Evolutionary conservation across 129 eudicot species (phyloP).

Genomic region (Flaveria linearis): DNA sequence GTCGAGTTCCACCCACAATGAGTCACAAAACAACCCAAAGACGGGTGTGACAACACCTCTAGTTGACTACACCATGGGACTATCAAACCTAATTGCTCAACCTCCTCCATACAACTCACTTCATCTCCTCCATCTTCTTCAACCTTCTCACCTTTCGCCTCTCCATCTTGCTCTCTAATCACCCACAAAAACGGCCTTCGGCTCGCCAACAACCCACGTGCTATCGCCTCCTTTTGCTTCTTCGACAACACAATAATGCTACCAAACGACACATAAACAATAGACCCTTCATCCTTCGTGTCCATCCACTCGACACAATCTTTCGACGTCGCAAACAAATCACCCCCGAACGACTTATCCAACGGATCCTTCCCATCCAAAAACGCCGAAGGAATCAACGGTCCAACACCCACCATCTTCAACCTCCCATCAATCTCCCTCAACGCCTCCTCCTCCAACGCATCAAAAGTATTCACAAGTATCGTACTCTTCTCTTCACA

Average conservation of each 20-base stretch:
- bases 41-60: conserved; percentile 42
- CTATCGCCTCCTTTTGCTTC: conserved; percentile 53
- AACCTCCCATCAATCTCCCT: conserved; percentile 23
- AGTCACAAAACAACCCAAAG: conserved; percentile 63
- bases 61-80: conserved; percentile 57
- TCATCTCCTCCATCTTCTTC: conserved; percentile 17
- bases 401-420: conserved; percentile 38
- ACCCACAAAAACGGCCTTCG: conserved; percentile 57
- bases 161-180: conserved; percentile 39
- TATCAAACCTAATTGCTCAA: conserved; percentile 35
- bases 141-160: conserved; percentile 26
- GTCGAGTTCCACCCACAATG: conserved; percentile 80
- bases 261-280: conserved; percentile 60
- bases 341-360: conserved; percentile 46
- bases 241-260: conserved; percentile 44
- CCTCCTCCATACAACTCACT: conserved; percentile 1
- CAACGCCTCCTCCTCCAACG: conserved; percentile 25
- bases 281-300: conserved; percentile 45
- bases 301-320: conserved; percentile 41
- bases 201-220: conserved; percentile 36
- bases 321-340: conserved; percentile 39
- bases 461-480: conserved; percentile 34
- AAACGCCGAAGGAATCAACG: conserved; percentile 58
- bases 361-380: conserved; percentile 40
- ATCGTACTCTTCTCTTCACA: conserved; percentile 13